A percentile compares a stretch with the other conserved stretches of the same genome.
Conservation (phyloP, 2,329 filamentous ascomycete genomes). For the Conoideocrella luteorostrata region DNA sequence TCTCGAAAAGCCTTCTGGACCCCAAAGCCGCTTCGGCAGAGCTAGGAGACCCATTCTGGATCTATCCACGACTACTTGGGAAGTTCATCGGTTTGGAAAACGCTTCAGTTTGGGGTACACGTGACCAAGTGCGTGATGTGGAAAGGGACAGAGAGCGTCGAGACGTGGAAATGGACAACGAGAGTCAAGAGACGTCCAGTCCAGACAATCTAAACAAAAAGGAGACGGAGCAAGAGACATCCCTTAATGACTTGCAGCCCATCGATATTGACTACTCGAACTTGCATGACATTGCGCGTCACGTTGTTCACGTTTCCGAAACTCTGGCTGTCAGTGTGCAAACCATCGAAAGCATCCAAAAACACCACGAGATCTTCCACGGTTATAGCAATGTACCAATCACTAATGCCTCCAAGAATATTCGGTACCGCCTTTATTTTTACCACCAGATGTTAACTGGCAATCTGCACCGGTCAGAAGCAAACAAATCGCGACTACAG, state of each 20-base stretch:
- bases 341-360: conserved; percentile 25
- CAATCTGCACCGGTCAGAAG: conserved; percentile 27
- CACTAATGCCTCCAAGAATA: conserved; percentile 9
- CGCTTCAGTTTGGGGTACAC: conserved; percentile 32
- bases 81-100: conserved; percentile 27
- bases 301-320: conserved; percentile 38
- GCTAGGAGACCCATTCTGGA: conserved; percentile 28
- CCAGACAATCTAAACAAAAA: not conserved
- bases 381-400: not conserved
- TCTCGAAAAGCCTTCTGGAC: not conserved
- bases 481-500: conserved; percentile 40
- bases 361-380: conserved; percentile 21
- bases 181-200: conserved; percentile 20
- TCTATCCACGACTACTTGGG: conserved; percentile 23
- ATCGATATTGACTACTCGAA: conserved; percentile 24
- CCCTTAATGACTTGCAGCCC: too few species aligned
- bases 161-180: conserved; percentile 7
- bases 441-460: conserved; percentile 26
- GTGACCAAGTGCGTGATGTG: conserved; percentile 25
- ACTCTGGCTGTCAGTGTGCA: conserved; percentile 29
- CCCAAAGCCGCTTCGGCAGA: not conserved
- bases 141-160: not conserved
- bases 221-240: conserved; percentile 6
- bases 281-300: conserved; percentile 36
- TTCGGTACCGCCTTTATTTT: conserved; percentile 26